Evolutionary conservation across 2,329 filamentous ascomycete genomes (phyloP).

Genomic region (Grosmannia penicillata): DNA sequence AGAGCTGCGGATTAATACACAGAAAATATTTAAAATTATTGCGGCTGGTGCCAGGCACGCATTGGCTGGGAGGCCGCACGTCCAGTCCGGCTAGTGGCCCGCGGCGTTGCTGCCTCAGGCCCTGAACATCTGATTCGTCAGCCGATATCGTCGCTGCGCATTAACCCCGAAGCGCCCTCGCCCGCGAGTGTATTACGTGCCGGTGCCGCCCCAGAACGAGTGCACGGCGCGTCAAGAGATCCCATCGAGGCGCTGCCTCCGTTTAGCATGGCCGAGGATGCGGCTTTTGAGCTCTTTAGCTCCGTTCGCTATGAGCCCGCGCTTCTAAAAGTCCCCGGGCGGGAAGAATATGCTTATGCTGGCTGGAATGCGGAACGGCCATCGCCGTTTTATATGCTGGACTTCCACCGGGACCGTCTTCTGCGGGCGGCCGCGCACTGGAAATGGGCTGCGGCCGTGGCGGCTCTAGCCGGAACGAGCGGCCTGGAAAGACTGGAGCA

Average conservation of each 20-base stretch:
- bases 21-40: conserved; percentile 4
- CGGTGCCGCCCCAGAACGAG: too few species aligned
- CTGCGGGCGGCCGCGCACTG: conserved; percentile 46
- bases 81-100: background rate
- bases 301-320: conserved; percentile 56
- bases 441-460: conserved; percentile 33
- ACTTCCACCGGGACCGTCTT: conserved; percentile 65
- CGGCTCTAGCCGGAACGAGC: conserved; percentile 25
- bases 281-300: conserved; percentile 48
- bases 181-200: too few species aligned
- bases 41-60: background rate
- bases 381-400: conserved; percentile 65
- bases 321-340: conserved; percentile 29
- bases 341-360: conserved; percentile 21
- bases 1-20: conserved; percentile 12
- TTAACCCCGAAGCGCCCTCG: too few species aligned
- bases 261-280: conserved; percentile 15
- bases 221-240: too few species aligned
- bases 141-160: background rate
- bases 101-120: conserved; percentile 7
- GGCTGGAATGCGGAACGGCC: conserved; percentile 37
- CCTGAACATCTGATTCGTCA: conserved; percentile 8
- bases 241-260: too few species aligned
- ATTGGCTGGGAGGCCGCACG: conserved; percentile 1
- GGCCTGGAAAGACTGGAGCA: conserved; percentile 29